Percentiles rank a stretch among this genome's conserved stretches.
phyloP scores from a whole-genome alignment of 768 basidiomycete genomes.

The Coprinellus aureogranulatus region DNA sequence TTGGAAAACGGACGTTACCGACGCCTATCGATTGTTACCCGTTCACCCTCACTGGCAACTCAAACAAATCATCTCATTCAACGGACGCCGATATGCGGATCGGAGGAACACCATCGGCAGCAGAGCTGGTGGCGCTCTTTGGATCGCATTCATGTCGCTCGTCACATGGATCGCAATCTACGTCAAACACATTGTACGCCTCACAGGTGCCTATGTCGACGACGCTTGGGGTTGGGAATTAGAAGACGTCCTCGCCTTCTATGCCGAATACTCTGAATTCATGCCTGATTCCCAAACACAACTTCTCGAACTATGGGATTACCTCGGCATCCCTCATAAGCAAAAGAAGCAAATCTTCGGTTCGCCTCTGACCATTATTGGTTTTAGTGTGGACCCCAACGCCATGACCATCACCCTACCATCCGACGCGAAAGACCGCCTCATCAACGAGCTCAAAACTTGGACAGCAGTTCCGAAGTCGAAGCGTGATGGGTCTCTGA shows the following conservation, averaged over 20 bases:
- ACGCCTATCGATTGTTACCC: slow-evolving; percentile 35
- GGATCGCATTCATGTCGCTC: slow-evolving; percentile 27
- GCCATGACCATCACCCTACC: slow-evolving; percentile 27
- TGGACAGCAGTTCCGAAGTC: too few relatives aligned
- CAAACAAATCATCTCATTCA: slow-evolving; percentile 31
- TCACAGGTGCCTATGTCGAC: slow-evolving; percentile 34
- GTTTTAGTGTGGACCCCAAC: slow-evolving; percentile 33
- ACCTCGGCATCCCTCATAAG: slow-evolving; percentile 38
- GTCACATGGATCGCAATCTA: slow-evolving; percentile 35
- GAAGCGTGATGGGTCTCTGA: too few relatives aligned
- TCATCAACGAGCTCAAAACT: not conserved
- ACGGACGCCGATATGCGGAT: slow-evolving; percentile 22
- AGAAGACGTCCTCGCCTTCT: slow-evolving; percentile 22
- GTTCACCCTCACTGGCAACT: slow-evolving; percentile 41
- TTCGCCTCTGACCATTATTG: slow-evolving; percentile 31
- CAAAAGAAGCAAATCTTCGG: slow-evolving; percentile 37
- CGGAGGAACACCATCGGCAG: slow-evolving; percentile 23
- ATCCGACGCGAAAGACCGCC: too few relatives aligned
- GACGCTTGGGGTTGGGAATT: slow-evolving; percentile 16
- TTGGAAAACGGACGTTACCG: slow-evolving; percentile 36
- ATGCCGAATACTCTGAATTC: slow-evolving; percentile 25
- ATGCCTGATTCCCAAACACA: slow-evolving; percentile 29
- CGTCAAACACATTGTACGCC: slow-evolving; percentile 13
- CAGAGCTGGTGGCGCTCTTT: slow-evolving; percentile 18
- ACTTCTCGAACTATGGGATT: slow-evolving; percentile 39